Conservation (phyloP, 345 rosid species). For the Arabidopsis arenosa region DNA sequence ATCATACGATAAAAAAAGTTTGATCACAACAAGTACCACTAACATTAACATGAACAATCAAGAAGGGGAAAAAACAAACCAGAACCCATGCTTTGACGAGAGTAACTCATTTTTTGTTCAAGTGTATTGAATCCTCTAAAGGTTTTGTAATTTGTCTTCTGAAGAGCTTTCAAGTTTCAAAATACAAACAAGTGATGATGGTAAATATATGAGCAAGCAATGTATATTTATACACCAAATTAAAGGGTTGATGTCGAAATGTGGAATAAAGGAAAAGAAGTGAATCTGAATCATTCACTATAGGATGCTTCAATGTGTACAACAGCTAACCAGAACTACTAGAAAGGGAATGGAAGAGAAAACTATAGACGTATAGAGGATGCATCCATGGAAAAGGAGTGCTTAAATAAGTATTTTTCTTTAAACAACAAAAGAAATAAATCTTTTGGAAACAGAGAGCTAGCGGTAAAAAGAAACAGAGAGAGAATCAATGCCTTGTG, state of each 20-base stretch:
- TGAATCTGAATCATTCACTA: constrained; percentile 58
- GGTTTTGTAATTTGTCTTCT: not conserved
- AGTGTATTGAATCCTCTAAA: constrained; percentile 2
- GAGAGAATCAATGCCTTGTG: constrained; percentile 70
- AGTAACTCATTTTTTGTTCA: constrained; percentile 64
- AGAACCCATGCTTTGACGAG: constrained; percentile 62
- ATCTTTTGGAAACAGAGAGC: constrained; percentile 54
- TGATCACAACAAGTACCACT: constrained; percentile 8
- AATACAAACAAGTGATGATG: constrained; percentile 38
- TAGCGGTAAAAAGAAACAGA: constrained; percentile 28
- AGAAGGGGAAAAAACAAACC: constrained; percentile 56
- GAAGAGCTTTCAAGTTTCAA: constrained; percentile 12
- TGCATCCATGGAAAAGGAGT: constrained; percentile 60
- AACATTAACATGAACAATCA: constrained; percentile 20
- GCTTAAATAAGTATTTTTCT: constrained; percentile 39
- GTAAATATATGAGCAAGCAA: constrained; percentile 28
- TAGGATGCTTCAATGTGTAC: constrained; percentile 49
- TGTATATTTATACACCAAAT: constrained; percentile 56
- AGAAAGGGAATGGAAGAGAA: constrained; percentile 44
- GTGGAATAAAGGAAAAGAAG: constrained; percentile 55
- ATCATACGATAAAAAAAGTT: not conserved
- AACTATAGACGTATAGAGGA: constrained; percentile 31
- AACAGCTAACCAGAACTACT: constrained; percentile 57
- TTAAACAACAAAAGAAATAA: constrained; percentile 49
- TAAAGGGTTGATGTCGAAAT: constrained; percentile 45